Percentiles rank a stretch among this genome's conserved stretches.
Evolutionary conservation across 1,139 yeast genomes (phyloP).

Genomic region (Lodderomyces metapsilosis): DNA sequence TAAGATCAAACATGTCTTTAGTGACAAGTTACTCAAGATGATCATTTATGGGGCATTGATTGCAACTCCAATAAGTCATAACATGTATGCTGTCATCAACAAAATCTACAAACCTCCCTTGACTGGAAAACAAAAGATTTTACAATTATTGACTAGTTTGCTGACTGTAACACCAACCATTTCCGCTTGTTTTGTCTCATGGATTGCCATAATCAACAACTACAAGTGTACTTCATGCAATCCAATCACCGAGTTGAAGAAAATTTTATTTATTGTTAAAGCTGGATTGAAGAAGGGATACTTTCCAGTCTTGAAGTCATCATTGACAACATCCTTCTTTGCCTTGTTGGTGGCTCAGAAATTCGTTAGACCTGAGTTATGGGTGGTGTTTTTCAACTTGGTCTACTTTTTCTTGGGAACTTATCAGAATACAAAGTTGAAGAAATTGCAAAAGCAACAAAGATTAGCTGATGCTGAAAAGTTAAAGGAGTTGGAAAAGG

Average conservation of each 20-base stretch:
- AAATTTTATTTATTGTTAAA: slow-evolving; percentile 21
- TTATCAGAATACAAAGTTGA: slow-evolving; percentile 68
- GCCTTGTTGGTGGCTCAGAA: slow-evolving; percentile 72
- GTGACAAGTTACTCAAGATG: slow-evolving; percentile 59
- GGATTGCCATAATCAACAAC: slow-evolving; percentile 48
- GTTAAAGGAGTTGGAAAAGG: slow-evolving; percentile 2
- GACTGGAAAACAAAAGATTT: slow-evolving; percentile 38
- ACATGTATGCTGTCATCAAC: slow-evolving; percentile 44
- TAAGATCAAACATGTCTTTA: slow-evolving; percentile 36
- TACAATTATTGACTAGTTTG: slow-evolving; percentile 62
- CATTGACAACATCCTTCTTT: slow-evolving; percentile 63
- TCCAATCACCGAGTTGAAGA: slow-evolving; percentile 20
- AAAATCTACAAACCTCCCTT: slow-evolving; percentile 41
- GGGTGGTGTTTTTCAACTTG: slow-evolving; percentile 82
- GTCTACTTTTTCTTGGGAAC: slow-evolving; percentile 77
- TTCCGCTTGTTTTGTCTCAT: slow-evolving; percentile 55
- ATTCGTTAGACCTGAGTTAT: slow-evolving; percentile 66
- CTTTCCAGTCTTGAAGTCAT: slow-evolving; percentile 56
- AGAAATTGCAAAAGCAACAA: slow-evolving; percentile 34
- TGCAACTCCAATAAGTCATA: slow-evolving; percentile 75
- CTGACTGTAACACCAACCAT: slow-evolving; percentile 64
- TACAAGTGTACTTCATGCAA: slow-evolving; percentile 19
- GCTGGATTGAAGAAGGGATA: slow-evolving; percentile 51
- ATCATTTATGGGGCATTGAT: slow-evolving; percentile 69
- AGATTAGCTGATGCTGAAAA: slow-evolving; percentile 7